Evolutionary conservation across 2,329 filamentous ascomycete genomes (phyloP).

Genomic region (Claviceps quebecensis): DNA sequence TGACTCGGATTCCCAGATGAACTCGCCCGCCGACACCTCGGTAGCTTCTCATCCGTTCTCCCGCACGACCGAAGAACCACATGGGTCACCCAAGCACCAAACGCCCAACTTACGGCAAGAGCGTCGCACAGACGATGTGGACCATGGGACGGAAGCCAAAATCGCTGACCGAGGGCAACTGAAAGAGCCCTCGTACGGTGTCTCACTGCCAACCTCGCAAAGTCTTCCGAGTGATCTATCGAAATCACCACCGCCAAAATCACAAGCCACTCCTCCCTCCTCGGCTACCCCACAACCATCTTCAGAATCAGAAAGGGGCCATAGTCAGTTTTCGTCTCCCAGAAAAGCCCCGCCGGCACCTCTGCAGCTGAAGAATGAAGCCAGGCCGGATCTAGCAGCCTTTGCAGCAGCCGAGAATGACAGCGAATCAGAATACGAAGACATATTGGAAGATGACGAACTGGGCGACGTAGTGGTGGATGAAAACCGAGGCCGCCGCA

Average conservation of each 20-base stretch:
- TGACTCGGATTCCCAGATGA: constrained; percentile 35
- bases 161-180: constrained; percentile 28
- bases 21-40: constrained; percentile 44
- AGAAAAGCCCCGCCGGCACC: constrained; percentile 80
- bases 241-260: constrained; percentile 36
- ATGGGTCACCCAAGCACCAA: constrained; percentile 30
- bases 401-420: constrained; percentile 39
- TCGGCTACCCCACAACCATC: constrained; percentile 30
- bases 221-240: constrained; percentile 39
- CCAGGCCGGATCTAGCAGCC: constrained; percentile 10
- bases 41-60: constrained; percentile 53
- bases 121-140: constrained; percentile 42
- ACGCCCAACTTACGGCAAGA: constrained; percentile 46
- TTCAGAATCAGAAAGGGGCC: constrained; percentile 28
- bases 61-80: constrained; percentile 40
- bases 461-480: constrained; percentile 45
- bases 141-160: constrained; percentile 39
- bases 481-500: constrained; percentile 57
- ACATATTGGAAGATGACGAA: constrained; percentile 44
- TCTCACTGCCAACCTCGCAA: constrained; percentile 41
- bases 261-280: constrained; percentile 26
- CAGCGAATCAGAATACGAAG: constrained; percentile 73
- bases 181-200: constrained; percentile 35
- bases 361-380: constrained; percentile 44
- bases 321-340: constrained; percentile 41